Base-by-base conservation (phyloP, 2,329 filamentous ascomycete species). In the Talaromyces sp. region DNA sequence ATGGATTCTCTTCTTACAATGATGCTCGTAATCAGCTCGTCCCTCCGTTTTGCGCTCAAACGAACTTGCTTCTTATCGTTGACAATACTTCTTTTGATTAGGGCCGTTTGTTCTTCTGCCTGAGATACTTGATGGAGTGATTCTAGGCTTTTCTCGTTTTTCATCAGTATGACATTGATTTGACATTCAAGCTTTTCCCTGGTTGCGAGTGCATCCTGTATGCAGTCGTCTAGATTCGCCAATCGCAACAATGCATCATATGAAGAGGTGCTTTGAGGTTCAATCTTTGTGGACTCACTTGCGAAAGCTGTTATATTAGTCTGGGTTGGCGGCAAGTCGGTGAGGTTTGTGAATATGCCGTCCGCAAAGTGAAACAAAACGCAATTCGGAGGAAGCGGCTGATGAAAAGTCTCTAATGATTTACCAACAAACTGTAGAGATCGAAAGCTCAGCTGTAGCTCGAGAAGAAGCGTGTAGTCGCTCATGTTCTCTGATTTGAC, bases 221-320 rank as follows among this genome's bases (percentile, higher is more conserved):
- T 91, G 61, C 92, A 96, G 72, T 90, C 91, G 66, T 96, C 92
- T 16, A 98, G 82, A 63, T 93, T 96, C 5, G 91, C 88, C 11
- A 98, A 82, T 64, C 90, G 88, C 88, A 97, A 93, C 21, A 98
- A 81, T 1, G 90, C 86, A 70, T 92, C 92, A 74, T 96, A 97
- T 0, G 92, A 92, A 0, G 92, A 92, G 0, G 89, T 92, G 0
- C 84, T 72, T n/a, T 84, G 79, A 0, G 84, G 73, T 2, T 79
- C 68, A 1, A 81, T 75, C 5, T 82, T 81, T 25, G 84, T 78
- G 58, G 69, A 66, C 54, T 73, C 74, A 11, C 74, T 71, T 3
- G 72, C 68, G n/a, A 71, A 67, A 46, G 65, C 69, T 64, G 46
- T 61, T 18, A 66, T 28, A 14, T 70, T 58, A 9, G 67, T 61